Evolutionary conservation across 2,329 filamentous ascomycete genomes (phyloP).

Genomic region (Hypoxylon sp.): DNA sequence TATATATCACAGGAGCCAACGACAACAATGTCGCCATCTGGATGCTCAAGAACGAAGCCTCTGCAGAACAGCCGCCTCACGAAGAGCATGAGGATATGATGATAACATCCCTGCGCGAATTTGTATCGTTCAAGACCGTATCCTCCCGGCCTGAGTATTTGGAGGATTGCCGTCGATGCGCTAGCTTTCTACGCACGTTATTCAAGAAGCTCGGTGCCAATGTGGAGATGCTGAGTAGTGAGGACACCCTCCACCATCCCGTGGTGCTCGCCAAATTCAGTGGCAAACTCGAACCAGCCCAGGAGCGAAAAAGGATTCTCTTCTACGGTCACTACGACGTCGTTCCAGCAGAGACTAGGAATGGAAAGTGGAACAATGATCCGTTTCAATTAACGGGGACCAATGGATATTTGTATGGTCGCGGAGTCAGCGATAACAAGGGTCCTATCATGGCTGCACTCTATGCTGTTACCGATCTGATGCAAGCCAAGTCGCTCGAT

Average conservation of each 20-base stretch:
- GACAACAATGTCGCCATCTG: conserved; percentile 91
- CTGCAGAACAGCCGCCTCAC: conserved; percentile 52
- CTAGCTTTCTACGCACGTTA: conserved; percentile 87
- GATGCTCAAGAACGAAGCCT: conserved; percentile 71
- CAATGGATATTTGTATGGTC: conserved; percentile 93
- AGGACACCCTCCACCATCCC: conserved; percentile 80
- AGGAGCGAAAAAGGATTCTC: conserved; percentile 83
- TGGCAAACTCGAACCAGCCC: conserved; percentile 75
- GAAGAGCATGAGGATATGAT: conserved; percentile 66
- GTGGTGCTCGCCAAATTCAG: conserved; percentile 93
- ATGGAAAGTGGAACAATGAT: conserved; percentile 85
- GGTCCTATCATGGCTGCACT: conserved; percentile 94
- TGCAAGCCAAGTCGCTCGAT: conserved; percentile 83
- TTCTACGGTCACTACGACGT: conserved; percentile 99
- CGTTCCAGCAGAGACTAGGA: conserved; percentile 86
- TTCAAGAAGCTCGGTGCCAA: conserved; percentile 93
- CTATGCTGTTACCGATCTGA: conserved; percentile 90
- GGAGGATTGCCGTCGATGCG: conserved; percentile 92
- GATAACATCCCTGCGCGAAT: conserved; percentile 81
- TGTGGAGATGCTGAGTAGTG: conserved; percentile 89
- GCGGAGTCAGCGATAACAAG: conserved; percentile 98
- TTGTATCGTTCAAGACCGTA: conserved; percentile 91
- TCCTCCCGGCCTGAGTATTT: conserved; percentile 88
- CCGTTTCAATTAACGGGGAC: conserved; percentile 91
- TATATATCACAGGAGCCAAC: conserved; percentile 95